Conservation (phyloP, 2,329 filamentous ascomycete genomes). For the Arthrobotrys entomopaga region DNA sequence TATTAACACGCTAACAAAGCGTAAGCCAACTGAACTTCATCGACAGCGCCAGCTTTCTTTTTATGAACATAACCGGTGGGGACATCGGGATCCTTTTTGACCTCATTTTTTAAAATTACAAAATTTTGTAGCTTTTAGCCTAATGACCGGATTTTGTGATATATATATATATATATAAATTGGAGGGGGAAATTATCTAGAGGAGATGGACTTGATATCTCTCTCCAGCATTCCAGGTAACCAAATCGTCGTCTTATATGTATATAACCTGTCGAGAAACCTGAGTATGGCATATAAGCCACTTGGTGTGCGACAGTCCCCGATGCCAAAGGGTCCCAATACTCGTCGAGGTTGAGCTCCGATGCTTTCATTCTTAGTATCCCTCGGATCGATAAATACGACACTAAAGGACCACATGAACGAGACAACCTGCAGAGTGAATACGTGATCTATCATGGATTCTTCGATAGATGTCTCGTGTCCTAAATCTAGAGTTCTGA, state of each 20-base stretch:
- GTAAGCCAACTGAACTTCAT: no score
- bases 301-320: neutral
- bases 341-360: neutral
- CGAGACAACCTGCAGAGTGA: slow-evolving; percentile 18
- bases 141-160: no score
- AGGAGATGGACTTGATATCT: no score
- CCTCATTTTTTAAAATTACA: no score
- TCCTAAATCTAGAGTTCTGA: neutral
- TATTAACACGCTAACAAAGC: no score
- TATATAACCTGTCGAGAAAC: neutral
- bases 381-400: slow-evolving; percentile 10
- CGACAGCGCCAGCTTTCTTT: no score
- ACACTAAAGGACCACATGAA: slow-evolving; percentile 24
- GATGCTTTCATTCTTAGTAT: neutral
- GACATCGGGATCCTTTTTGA: no score
- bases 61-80: no score
- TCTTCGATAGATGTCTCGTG: neutral
- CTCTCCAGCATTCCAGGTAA: neutral
- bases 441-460: slow-evolving; percentile 8
- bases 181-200: no score
- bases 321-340: neutral
- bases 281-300: neutral
- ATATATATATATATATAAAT: no score
- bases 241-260: neutral
- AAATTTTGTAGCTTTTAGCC: no score